These are phyloP conservation scores for Bipolaris sorokiniana DNA, from an alignment of 2,329 filamentous ascomycete species.

Conservation along the genomic window DNA sequence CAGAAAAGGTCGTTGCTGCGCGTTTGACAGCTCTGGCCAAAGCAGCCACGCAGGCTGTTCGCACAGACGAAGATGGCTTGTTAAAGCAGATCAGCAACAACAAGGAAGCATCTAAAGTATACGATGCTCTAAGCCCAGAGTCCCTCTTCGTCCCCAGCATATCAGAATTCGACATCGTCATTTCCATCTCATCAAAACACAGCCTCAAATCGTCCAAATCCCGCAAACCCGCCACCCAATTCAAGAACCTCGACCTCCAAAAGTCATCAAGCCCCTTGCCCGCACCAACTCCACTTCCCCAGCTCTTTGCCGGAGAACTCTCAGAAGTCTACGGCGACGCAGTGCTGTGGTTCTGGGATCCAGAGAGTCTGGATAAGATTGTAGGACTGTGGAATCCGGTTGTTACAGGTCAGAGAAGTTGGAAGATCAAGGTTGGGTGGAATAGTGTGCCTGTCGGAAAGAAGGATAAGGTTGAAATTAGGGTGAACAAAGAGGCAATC, in stretches of 20 bases:
- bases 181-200: slow-evolving; percentile 69
- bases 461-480: slow-evolving; percentile 54
- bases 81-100: slow-evolving; percentile 22
- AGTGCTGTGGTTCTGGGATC: slow-evolving; percentile 80
- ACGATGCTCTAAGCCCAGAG: slow-evolving; percentile 50
- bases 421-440: slow-evolving; percentile 74
- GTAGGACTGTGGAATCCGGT: slow-evolving; percentile 71
- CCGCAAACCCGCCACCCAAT: slow-evolving; percentile 57
- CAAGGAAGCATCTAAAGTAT: background rate
- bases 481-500: slow-evolving; percentile 71
- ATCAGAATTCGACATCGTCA: slow-evolving; percentile 82
- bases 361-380: slow-evolving; percentile 62
- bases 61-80: slow-evolving; percentile 60
- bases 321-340: slow-evolving; percentile 69
- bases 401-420: slow-evolving; percentile 59
- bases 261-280: slow-evolving; percentile 30
- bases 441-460: slow-evolving; percentile 63
- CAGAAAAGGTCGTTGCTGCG: slow-evolving; percentile 81
- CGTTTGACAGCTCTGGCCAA: slow-evolving; percentile 83
- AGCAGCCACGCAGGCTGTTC: slow-evolving; percentile 64
- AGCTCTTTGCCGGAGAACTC: slow-evolving; percentile 71
- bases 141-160: slow-evolving; percentile 75
- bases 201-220: slow-evolving; percentile 42
- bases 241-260: slow-evolving; percentile 79
- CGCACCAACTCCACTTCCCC: slow-evolving; percentile 64